Percentiles rank a stretch among this genome's conserved stretches.
Conservation (phyloP, 2,329 filamentous ascomycete genomes). For the Sporothrix mexicana region DNA sequence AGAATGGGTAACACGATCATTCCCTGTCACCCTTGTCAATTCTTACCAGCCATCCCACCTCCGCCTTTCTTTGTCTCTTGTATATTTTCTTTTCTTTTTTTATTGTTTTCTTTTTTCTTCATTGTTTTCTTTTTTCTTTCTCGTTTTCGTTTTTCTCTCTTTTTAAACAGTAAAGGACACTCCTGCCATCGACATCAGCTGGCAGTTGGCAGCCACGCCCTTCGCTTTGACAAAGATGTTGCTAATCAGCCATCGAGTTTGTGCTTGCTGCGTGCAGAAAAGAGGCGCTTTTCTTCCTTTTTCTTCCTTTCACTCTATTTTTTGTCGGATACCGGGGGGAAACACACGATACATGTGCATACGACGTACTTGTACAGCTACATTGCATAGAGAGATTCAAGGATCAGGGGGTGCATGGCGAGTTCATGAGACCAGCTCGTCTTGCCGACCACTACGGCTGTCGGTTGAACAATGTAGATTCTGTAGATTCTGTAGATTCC, state of each 20-base stretch:
- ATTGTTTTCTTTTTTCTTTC: neutral
- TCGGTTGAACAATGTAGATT: neutral
- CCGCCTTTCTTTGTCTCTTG: neutral
- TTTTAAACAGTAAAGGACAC: no score
- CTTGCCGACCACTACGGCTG: neutral
- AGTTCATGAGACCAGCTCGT: neutral
- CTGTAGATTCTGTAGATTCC: no score
- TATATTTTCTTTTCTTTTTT: no score
- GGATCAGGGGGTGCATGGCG: neutral
- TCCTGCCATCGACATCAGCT: conserved; percentile 8
- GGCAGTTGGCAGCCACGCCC: conserved; percentile 12
- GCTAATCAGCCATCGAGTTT: neutral
- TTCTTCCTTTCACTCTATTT: no score
- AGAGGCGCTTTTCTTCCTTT: neutral
- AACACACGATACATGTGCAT: neutral
- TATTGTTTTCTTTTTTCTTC: neutral
- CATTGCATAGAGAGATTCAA: neutral
- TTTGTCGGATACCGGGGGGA: neutral
- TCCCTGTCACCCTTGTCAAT: neutral
- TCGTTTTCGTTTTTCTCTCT: neutral
- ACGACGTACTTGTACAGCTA: neutral
- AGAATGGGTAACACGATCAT: neutral
- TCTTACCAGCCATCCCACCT: neutral
- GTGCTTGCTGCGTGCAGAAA: neutral
- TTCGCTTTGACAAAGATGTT: conserved; percentile 13